Evolutionary conservation across 164 flowering plant genomes (phyloP).

Genomic region (Amborella trichopoda): DNA sequence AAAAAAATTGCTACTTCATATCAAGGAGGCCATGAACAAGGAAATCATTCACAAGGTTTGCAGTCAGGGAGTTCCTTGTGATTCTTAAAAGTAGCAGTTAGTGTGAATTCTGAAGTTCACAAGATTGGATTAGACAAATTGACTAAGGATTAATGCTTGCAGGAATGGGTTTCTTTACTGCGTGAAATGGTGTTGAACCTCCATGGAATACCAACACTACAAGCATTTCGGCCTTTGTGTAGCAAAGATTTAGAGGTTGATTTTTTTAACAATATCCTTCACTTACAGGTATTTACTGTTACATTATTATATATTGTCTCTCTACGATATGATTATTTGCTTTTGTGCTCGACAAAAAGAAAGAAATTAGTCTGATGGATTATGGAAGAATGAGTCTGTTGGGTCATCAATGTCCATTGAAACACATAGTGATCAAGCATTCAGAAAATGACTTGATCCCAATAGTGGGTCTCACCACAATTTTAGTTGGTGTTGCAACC

Average conservation of each 20-base stretch:
- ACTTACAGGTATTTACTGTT: conserved; percentile 49
- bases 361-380: too few species aligned
- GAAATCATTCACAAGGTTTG: conserved; percentile 56
- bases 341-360: too few species aligned
- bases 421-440: too few species aligned
- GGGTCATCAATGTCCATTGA: too few species aligned
- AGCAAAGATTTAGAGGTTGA: conserved; percentile 77
- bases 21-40: conserved; percentile 56
- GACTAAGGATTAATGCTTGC: conserved; percentile 4
- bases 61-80: neutral
- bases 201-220: conserved; percentile 33
- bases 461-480: too few species aligned
- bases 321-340: too few species aligned
- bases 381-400: too few species aligned
- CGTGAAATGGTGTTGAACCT: conserved; percentile 67
- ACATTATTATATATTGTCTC: neutral
- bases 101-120: too few species aligned
- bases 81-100: too few species aligned
- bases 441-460: too few species aligned
- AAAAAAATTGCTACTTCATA: conserved; percentile 58
- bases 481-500: too few species aligned
- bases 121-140: too few species aligned
- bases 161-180: conserved; percentile 87
- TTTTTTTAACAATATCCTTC: conserved; percentile 78
- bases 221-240: conserved; percentile 40